These are phyloP conservation scores for Raphanus raphanistrum DNA, from an alignment of 345 rosid genomes.

Conservation along the genomic window DNA sequence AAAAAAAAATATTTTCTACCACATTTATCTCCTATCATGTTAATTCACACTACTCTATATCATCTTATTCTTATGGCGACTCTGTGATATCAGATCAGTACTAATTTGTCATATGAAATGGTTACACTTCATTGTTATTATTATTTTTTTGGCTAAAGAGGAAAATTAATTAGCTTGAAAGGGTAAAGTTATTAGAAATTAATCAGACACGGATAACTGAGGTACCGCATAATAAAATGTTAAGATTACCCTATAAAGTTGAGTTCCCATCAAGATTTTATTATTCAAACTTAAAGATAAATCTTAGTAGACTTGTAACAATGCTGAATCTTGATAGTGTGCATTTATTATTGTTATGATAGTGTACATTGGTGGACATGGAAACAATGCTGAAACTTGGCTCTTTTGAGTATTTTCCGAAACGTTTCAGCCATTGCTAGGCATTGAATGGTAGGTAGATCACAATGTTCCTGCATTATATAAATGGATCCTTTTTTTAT, in stretches of 20 bases:
- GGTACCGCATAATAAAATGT: neutral
- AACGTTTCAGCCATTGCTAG: neutral
- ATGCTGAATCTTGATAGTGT: too few relatives aligned
- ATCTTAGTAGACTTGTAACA: neutral
- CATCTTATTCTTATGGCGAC: neutral
- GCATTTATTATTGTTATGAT: neutral
- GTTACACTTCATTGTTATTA: too few relatives aligned
- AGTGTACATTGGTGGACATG: neutral
- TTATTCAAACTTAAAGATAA: too few relatives aligned
- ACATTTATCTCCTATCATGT: constrained; percentile 3
- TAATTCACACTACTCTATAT: constrained; percentile 20
- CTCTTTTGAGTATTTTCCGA: neutral
- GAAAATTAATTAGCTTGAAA: neutral
- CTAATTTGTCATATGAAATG: too few relatives aligned
- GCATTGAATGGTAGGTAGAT: neutral
- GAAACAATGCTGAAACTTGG: neutral
- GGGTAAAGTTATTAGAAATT: neutral
- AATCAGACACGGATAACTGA: neutral
- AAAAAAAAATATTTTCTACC: too few relatives aligned
- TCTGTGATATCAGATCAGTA: neutral
- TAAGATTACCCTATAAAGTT: too few relatives aligned
- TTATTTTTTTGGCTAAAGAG: too few relatives aligned
- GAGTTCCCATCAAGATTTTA: neutral
- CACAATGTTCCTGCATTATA: neutral
- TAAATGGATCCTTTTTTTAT: neutral